These are phyloP conservation scores for Colletotrichum musicola DNA, from an alignment of 2,329 filamentous ascomycete species.

Conservation along the genomic window DNA sequence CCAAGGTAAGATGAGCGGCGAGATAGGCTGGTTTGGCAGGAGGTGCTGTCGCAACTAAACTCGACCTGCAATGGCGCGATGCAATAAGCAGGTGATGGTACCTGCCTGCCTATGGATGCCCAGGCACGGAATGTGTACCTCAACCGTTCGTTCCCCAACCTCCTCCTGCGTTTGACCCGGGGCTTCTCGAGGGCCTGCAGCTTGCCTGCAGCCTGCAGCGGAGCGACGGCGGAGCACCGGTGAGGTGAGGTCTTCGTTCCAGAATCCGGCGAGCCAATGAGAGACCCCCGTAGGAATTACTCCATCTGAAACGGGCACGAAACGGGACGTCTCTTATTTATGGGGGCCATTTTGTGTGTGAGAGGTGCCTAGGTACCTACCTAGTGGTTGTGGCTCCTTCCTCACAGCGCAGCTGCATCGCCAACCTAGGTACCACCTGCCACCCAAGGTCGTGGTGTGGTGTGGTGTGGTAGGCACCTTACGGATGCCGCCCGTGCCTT, in stretches of 20 bases:
- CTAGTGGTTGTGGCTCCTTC: no score
- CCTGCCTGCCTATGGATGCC: no score
- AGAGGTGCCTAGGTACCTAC: no score
- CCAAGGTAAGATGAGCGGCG: neutral
- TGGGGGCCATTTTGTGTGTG: neutral
- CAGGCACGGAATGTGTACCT: no score
- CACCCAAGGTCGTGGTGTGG: neutral
- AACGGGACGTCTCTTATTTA: slow-evolving; percentile 25
- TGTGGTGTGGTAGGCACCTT: neutral
- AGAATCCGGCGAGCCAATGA: slow-evolving; percentile 34
- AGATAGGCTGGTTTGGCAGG: neutral
- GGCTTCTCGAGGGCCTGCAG: neutral
- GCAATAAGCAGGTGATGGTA: no score
- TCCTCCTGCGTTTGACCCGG: slow-evolving; percentile 9
- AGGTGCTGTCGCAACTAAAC: no score
- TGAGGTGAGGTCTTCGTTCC: slow-evolving; percentile 28
- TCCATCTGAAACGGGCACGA: slow-evolving; percentile 36
- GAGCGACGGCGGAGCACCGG: slow-evolving; percentile 23
- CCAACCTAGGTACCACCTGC: no score
- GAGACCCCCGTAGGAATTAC: slow-evolving; percentile 3
- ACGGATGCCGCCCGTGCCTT: no score
- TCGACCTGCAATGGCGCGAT: no score
- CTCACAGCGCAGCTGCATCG: neutral
- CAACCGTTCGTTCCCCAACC: slow-evolving; percentile 11
- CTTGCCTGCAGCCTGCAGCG: neutral